Percentiles rank a stretch among this genome's conserved stretches.
Evolutionary conservation across 208 protist genomes (phyloP).

Genomic region (Herpetomonas tarakana): DNA sequence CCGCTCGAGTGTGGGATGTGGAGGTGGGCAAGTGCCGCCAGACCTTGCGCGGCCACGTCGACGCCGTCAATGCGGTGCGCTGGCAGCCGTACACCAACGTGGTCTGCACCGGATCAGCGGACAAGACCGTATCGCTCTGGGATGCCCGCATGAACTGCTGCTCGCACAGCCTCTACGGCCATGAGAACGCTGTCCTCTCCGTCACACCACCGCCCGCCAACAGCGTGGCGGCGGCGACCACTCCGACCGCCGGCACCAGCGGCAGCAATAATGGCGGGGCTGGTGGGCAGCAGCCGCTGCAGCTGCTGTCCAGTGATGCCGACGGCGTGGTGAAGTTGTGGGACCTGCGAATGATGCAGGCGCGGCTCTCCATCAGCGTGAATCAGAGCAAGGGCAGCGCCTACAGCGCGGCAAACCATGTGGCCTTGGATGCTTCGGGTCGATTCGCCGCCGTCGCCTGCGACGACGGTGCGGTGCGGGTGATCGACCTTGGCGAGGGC

Average conservation of each 20-base stretch:
- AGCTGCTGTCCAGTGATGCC: conserved; percentile 91
- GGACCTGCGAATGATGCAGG: conserved; percentile 75
- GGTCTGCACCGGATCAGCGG: conserved; percentile 92
- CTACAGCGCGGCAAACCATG: conserved; percentile 71
- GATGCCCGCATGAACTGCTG: conserved; percentile 93
- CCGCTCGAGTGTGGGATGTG: conserved; percentile 94
- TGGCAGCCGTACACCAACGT: conserved; percentile 95
- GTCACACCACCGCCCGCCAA: conserved; percentile 35
- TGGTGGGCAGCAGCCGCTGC: conserved; percentile 6
- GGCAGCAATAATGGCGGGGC: not conserved
- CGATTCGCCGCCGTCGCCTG: conserved; percentile 88
- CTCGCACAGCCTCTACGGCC: conserved; percentile 95
- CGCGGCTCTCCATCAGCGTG: conserved; percentile 18
- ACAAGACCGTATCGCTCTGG: conserved; percentile 97
- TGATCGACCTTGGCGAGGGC: conserved; percentile 89
- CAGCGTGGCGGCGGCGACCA: conserved; percentile 13
- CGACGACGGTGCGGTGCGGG: conserved; percentile 93
- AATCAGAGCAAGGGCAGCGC: conserved; percentile 54
- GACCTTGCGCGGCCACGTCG: conserved; percentile 95
- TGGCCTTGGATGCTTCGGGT: conserved; percentile 68
- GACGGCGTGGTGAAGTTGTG: conserved; percentile 91
- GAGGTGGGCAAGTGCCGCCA: conserved; percentile 79
- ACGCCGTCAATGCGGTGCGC: conserved; percentile 91
- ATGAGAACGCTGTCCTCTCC: conserved; percentile 88
- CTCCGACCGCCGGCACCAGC: not conserved